These are phyloP conservation scores for Fusarium clavum DNA, from an alignment of 2,329 filamentous ascomycete species.

Conservation along the genomic window DNA sequence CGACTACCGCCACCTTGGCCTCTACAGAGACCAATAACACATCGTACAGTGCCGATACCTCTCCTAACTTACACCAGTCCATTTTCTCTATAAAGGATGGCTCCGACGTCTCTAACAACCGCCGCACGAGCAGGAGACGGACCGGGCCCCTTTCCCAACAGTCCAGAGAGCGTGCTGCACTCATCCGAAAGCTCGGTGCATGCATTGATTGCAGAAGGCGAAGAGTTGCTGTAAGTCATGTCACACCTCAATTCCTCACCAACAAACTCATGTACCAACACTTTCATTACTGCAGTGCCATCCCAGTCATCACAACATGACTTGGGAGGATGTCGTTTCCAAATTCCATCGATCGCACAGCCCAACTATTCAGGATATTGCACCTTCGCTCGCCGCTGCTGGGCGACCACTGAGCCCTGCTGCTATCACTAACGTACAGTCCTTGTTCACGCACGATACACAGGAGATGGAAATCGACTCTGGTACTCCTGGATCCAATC, in stretches of 20 bases:
- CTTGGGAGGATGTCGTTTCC: slow-evolving; percentile 68
- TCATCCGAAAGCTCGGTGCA: slow-evolving; percentile 70
- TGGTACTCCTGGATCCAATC: slow-evolving; percentile 46
- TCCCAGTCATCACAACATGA: slow-evolving; percentile 70
- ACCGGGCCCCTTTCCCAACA: slow-evolving; percentile 69
- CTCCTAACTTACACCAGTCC: slow-evolving; percentile 62
- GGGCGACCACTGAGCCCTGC: slow-evolving; percentile 62
- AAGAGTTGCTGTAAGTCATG: slow-evolving; percentile 67
- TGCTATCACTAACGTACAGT: slow-evolving; percentile 51
- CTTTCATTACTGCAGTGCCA: slow-evolving; percentile 60
- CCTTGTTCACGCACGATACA: slow-evolving; percentile 58
- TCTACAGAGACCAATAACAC: slow-evolving; percentile 62
- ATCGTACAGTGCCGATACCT: slow-evolving; percentile 65
- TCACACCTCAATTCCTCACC: neutral
- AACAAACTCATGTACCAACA: slow-evolving; percentile 36
- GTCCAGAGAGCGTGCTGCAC: slow-evolving; percentile 68
- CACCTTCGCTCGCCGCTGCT: slow-evolving; percentile 54
- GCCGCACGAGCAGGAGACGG: slow-evolving; percentile 67
- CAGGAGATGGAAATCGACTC: slow-evolving; percentile 69
- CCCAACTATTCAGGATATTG: slow-evolving; percentile 62
- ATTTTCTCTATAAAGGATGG: slow-evolving; percentile 69
- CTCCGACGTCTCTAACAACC: slow-evolving; percentile 63
- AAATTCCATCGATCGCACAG: slow-evolving; percentile 67
- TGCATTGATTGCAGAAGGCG: slow-evolving; percentile 67
- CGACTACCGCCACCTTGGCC: slow-evolving; percentile 57